phyloP scores from a whole-genome alignment of 1,284 basidiomycete genomes.

The Mycocalia duriaeana region DNA sequence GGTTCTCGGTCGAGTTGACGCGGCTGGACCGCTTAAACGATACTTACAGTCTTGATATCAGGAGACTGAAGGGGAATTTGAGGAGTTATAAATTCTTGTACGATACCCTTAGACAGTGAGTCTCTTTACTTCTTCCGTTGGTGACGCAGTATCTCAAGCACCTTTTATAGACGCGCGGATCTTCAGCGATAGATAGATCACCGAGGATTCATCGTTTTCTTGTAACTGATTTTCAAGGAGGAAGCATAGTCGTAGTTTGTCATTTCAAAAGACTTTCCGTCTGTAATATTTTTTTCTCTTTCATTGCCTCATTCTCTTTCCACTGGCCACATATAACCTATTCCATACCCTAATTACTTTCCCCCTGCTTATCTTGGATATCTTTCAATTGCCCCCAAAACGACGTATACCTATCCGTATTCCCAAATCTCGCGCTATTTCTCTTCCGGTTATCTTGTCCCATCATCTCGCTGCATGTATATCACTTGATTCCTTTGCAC shows the following conservation, averaged over 20 bases:
- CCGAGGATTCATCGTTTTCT: no score
- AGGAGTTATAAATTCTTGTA: slow-evolving; percentile 94
- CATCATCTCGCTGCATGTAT: no score
- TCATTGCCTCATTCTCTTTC: slow-evolving; percentile 4
- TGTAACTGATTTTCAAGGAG: no score
- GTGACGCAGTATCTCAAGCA: background rate
- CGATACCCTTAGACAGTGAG: slow-evolving; percentile 83
- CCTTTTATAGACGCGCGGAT: slow-evolving; percentile 20
- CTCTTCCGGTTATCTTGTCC: no score
- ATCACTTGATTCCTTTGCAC: no score
- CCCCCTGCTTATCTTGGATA: no score
- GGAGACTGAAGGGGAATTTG: slow-evolving; percentile 86
- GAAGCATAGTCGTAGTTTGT: no score
- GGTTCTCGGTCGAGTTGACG: slow-evolving; percentile 89
- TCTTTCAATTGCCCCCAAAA: slow-evolving; percentile 3
- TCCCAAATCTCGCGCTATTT: no score
- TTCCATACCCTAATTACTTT: slow-evolving; percentile 16
- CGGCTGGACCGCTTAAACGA: slow-evolving; percentile 82
- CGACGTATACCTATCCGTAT: background rate
- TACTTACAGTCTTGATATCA: slow-evolving; percentile 85
- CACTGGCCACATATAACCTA: slow-evolving; percentile 6
- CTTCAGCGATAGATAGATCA: slow-evolving; percentile 7
- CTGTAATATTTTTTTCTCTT: no score
- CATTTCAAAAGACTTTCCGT: background rate
- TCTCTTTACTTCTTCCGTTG: slow-evolving; percentile 19